phyloP scores from a whole-genome alignment of 441 rosid genomes.

The Populus hybrid region DNA sequence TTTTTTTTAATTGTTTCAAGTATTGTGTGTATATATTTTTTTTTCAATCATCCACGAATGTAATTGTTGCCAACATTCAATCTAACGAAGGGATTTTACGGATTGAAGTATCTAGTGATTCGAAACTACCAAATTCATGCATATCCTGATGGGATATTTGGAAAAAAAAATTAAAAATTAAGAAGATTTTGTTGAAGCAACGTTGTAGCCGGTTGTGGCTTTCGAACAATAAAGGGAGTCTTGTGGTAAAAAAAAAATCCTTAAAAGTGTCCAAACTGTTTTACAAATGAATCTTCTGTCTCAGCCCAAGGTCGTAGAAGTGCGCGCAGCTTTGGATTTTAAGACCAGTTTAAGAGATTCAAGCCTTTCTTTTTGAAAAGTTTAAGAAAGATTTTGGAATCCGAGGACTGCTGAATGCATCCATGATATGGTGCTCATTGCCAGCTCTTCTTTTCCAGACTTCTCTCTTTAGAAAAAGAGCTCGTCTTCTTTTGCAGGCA shows the following conservation, averaged over 20 bases:
- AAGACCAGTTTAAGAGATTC: not conserved
- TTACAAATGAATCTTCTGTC: not conserved
- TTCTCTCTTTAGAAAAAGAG: not conserved
- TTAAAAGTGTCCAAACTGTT: not conserved
- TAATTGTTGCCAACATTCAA: too few relatives aligned
- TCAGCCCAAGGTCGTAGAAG: not conserved
- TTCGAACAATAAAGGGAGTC: not conserved
- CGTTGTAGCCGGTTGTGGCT: not conserved
- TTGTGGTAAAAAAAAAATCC: too few relatives aligned
- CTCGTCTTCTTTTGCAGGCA: not conserved
- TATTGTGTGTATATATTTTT: too few relatives aligned
- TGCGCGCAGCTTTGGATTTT: not conserved
- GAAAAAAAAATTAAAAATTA: too few relatives aligned
- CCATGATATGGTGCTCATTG: not conserved
- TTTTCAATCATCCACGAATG: too few relatives aligned
- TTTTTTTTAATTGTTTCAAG: too few relatives aligned
- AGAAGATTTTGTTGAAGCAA: too few relatives aligned
- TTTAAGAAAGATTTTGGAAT: not conserved
- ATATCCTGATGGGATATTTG: not conserved
- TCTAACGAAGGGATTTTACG: too few relatives aligned
- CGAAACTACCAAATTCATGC: not conserved
- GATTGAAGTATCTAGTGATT: not conserved
- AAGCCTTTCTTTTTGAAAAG: not conserved
- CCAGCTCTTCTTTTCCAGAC: too few relatives aligned
- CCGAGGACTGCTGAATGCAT: not conserved